phyloP scores from a whole-genome alignment of 2,329 filamentous ascomycete genomes.

The Decorospora gaudefroyi region DNA sequence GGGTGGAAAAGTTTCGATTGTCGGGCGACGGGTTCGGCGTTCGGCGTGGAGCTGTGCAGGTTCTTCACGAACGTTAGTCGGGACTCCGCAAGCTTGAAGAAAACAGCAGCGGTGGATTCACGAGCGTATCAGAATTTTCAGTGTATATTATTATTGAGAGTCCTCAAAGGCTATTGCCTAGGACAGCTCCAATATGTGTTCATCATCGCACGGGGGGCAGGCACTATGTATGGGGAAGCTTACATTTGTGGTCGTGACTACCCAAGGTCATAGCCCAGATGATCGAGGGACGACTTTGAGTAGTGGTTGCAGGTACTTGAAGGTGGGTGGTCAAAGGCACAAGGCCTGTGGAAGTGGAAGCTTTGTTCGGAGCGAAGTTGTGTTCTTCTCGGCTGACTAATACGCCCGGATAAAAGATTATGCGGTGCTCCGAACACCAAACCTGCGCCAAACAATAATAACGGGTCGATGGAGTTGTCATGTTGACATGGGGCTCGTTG shows the following conservation, averaged over 20 bases:
- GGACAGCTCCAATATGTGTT: constrained; percentile 79
- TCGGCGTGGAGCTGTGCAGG: constrained; percentile 24
- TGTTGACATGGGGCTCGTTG: constrained; percentile 15
- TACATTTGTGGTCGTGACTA: constrained; percentile 13
- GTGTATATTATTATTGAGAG: constrained; percentile 50
- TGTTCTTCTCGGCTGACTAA: constrained; percentile 18
- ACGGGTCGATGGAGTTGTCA: neutral
- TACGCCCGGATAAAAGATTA: constrained; percentile 9
- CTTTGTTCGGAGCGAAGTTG: constrained; percentile 12
- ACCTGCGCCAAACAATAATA: neutral
- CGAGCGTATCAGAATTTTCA: constrained; percentile 49
- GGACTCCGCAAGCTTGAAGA: constrained; percentile 5
- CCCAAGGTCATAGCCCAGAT: constrained; percentile 6
- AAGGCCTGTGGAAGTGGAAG: constrained; percentile 20
- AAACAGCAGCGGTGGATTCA: constrained; percentile 17
- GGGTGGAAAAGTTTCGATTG: neutral
- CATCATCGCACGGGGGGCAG: constrained; percentile 55
- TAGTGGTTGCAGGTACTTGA: neutral
- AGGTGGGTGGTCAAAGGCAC: constrained; percentile 13
- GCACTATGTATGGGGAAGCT: constrained; percentile 9
- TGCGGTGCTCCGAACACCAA: constrained; percentile 8
- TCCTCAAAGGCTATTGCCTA: constrained; percentile 58
- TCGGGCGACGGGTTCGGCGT: constrained; percentile 4
- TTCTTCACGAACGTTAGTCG: constrained; percentile 35
- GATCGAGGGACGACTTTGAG: constrained; percentile 6